Percentiles rank a stretch among this genome's conserved stretches.
phyloP scores from a whole-genome alignment of 2,329 filamentous ascomycete genomes.

The Domatiomyces catenatus region DNA sequence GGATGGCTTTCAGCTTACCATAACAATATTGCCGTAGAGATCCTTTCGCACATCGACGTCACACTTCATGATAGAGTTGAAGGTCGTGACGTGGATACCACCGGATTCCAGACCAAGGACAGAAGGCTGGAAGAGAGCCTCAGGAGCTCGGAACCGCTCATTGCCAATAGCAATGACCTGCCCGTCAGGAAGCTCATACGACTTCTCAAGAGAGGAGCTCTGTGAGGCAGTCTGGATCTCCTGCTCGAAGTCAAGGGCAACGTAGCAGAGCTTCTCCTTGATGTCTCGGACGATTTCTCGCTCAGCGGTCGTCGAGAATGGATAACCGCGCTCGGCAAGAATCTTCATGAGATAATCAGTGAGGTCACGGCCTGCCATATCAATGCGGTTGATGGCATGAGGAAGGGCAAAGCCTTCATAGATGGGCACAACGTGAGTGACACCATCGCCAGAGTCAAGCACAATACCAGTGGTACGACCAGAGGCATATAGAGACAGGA shows the following conservation, averaged over 20 bases:
- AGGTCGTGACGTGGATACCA: slow-evolving; percentile 98
- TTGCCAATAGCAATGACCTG: slow-evolving; percentile 99
- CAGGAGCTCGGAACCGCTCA: slow-evolving; percentile 98
- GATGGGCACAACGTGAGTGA: slow-evolving; percentile 99
- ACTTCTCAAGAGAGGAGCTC: slow-evolving; percentile 98
- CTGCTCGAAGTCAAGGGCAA: slow-evolving; percentile 99
- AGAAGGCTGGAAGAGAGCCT: slow-evolving; percentile 98
- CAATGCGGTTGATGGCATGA: slow-evolving; percentile 99
- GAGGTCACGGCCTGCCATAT: slow-evolving; percentile 99
- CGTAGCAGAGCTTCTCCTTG: slow-evolving; percentile 99
- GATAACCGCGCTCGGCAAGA: slow-evolving; percentile 96
- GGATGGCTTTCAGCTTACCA: slow-evolving; percentile 50
- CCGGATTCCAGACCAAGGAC: slow-evolving; percentile 96
- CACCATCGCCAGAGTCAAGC: slow-evolving; percentile 98
- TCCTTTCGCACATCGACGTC: slow-evolving; percentile 99
- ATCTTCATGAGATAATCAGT: slow-evolving; percentile 99
- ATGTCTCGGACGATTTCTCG: slow-evolving; percentile 99
- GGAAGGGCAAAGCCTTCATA: slow-evolving; percentile 99
- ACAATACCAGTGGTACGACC: slow-evolving; percentile 99
- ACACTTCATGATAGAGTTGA: slow-evolving; percentile 99
- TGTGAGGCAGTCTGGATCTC: slow-evolving; percentile 99
- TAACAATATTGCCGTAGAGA: slow-evolving; percentile 99
- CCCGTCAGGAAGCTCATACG: slow-evolving; percentile 97
- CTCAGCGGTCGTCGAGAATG: slow-evolving; percentile 99
- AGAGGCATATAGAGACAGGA: slow-evolving; percentile 96